phyloP scores from a whole-genome alignment of 345 rosid genomes.

The Cochlearia excelsa region DNA sequence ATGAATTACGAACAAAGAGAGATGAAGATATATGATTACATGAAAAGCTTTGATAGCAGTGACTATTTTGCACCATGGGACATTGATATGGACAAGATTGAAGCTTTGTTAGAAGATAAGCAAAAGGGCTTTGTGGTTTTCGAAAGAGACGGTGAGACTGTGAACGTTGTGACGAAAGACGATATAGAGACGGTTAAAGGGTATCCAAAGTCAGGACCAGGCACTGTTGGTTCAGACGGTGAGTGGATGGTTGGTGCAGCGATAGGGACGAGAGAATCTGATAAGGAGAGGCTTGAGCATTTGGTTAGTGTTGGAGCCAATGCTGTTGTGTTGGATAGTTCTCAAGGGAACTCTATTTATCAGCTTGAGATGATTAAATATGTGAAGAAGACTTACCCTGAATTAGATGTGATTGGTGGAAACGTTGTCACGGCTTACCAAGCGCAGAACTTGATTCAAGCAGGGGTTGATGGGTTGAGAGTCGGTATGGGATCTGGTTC shows the following conservation, averaged over 20 bases:
- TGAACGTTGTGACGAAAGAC: slow-evolving; percentile 61
- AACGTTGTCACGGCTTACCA: slow-evolving; percentile 85
- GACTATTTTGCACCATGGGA: slow-evolving; percentile 50
- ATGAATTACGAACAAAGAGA: slow-evolving; percentile 47
- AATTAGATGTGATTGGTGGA: slow-evolving; percentile 84
- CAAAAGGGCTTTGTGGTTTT: slow-evolving; percentile 53
- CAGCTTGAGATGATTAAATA: slow-evolving; percentile 88
- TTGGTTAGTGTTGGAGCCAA: slow-evolving; percentile 67
- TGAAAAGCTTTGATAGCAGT: slow-evolving; percentile 44
- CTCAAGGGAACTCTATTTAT: slow-evolving; percentile 86
- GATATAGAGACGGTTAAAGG: slow-evolving; percentile 73
- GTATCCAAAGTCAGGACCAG: slow-evolving; percentile 63
- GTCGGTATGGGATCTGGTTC: slow-evolving; percentile 98
- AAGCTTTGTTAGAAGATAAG: slow-evolving; percentile 42
- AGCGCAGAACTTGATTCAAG: slow-evolving; percentile 79
- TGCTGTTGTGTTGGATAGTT: slow-evolving; percentile 78
- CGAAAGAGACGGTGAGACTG: slow-evolving; percentile 55
- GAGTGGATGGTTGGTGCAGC: slow-evolving; percentile 95
- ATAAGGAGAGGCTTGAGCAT: slow-evolving; percentile 75
- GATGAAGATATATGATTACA: slow-evolving; percentile 52
- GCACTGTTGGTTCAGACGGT: slow-evolving; percentile 68
- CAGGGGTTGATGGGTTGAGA: slow-evolving; percentile 80
- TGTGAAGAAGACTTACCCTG: slow-evolving; percentile 59
- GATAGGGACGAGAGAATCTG: slow-evolving; percentile 72
- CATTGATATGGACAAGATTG: slow-evolving; percentile 54